phyloP scores from a whole-genome alignment of 1,284 basidiomycete species.

The Boletus sp. region DNA sequence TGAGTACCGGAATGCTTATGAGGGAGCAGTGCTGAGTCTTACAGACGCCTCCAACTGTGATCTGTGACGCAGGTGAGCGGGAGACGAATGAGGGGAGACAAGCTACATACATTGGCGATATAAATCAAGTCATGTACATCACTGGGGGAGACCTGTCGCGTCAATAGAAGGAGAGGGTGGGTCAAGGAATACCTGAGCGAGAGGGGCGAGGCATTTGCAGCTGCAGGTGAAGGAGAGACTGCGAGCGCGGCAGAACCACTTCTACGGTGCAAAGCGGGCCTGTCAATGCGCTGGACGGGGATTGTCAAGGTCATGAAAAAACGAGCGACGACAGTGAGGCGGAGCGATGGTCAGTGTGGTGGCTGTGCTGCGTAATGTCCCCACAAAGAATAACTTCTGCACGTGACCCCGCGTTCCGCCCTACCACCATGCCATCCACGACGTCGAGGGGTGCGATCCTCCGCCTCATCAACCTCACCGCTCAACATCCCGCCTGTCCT shows the following conservation, averaged over 20 bases:
- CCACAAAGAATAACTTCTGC: background rate
- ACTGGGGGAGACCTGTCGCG: constrained; percentile 34
- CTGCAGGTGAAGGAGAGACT: constrained; percentile 19
- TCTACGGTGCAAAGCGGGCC: constrained; percentile 29
- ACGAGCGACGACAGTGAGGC: constrained; percentile 14
- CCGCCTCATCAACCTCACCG: constrained; percentile 62
- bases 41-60: constrained; percentile 61
- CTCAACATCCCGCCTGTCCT: constrained; percentile 70
- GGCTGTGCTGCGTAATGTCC: constrained; percentile 10
- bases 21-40: constrained; percentile 20
- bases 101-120: constrained; percentile 58
- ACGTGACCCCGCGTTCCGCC: background rate
- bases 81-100: background rate
- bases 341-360: background rate
- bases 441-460: constrained; percentile 54
- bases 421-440: constrained; percentile 42
- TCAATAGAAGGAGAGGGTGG: background rate
- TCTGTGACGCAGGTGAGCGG: constrained; percentile 36
- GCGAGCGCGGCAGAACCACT: constrained; percentile 23
- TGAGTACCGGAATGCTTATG: background rate
- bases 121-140: constrained; percentile 73
- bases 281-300: constrained; percentile 39
- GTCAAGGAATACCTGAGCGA: constrained; percentile 38
- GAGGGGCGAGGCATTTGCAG: constrained; percentile 27
- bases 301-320: constrained; percentile 36